Evolutionary conservation across 148 eudicot species (phyloP).

Genomic region (Polygonum maritimum): DNA sequence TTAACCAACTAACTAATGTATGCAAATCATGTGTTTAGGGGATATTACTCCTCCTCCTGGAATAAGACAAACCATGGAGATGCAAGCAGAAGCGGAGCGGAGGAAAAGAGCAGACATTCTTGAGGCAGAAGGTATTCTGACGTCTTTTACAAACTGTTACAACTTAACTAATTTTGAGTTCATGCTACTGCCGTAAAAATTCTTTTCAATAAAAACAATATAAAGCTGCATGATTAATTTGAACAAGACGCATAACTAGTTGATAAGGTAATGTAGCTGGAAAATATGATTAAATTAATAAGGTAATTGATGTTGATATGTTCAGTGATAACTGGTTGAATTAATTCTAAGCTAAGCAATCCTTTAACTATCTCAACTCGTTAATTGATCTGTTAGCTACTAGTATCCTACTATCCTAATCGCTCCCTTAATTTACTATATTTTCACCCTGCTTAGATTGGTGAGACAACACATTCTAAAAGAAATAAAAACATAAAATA

Average conservation of each 20-base stretch:
- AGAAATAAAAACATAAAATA: no score
- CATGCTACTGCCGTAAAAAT: not conserved
- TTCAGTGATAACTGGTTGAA: not conserved
- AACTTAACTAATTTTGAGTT: not conserved
- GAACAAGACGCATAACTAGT: not conserved
- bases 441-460: not conserved
- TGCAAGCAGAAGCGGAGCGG: slow-evolving; percentile 99
- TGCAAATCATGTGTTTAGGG: slow-evolving; percentile 32
- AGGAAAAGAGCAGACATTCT: slow-evolving; percentile 83
- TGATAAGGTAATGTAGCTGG: not conserved
- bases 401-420: not conserved
- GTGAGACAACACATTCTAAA: not conserved
- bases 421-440: not conserved
- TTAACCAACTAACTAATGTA: not conserved
- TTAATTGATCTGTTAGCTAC: not conserved
- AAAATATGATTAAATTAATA: not conserved
- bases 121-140: slow-evolving; percentile 79
- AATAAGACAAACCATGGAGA: slow-evolving; percentile 83
- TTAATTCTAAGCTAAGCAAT: not conserved
- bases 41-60: slow-evolving; percentile 91
- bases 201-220: not conserved
- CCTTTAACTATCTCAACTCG: not conserved
- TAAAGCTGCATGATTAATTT: not conserved
- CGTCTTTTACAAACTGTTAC: not conserved
- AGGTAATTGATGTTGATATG: not conserved